Evolutionary conservation across 2,329 filamentous ascomycete species (phyloP).

Genomic region (Fusarium sp.): DNA sequence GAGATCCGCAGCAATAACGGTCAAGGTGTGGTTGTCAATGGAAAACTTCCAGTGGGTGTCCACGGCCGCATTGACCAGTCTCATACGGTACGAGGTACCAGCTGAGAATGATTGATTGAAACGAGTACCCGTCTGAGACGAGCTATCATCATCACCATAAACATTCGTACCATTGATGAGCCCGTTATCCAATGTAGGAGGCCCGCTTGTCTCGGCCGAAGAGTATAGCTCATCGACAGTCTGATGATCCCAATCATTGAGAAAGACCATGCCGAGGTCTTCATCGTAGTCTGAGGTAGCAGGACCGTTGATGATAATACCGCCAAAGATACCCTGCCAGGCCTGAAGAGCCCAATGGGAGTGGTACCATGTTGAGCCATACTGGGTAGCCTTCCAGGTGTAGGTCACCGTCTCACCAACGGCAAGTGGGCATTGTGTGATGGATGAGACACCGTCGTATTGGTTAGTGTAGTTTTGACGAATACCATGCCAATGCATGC

Average conservation of each 20-base stretch:
- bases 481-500: slow-evolving; percentile 74
- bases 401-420: slow-evolving; percentile 68
- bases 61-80: slow-evolving; percentile 62
- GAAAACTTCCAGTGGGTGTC: slow-evolving; percentile 62
- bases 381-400: slow-evolving; percentile 66
- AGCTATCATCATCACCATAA: slow-evolving; percentile 47
- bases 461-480: slow-evolving; percentile 67
- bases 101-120: slow-evolving; percentile 55
- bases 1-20: slow-evolving; percentile 69
- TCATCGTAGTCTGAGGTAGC: slow-evolving; percentile 70
- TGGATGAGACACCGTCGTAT: slow-evolving; percentile 66
- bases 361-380: slow-evolving; percentile 71
- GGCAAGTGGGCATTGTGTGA: slow-evolving; percentile 65
- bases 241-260: slow-evolving; percentile 70
- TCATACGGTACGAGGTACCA: slow-evolving; percentile 60
- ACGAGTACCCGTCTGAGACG: slow-evolving; percentile 49
- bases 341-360: slow-evolving; percentile 66
- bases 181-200: slow-evolving; percentile 59
- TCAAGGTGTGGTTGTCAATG: slow-evolving; percentile 68
- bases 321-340: slow-evolving; percentile 69
- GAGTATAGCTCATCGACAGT: slow-evolving; percentile 56
- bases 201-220: slow-evolving; percentile 38
- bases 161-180: slow-evolving; percentile 60
- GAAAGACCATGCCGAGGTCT: slow-evolving; percentile 70
- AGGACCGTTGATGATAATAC: slow-evolving; percentile 72